phyloP scores from a whole-genome alignment of 1,139 yeast species.

The Blastobotrys illinoisensis region DNA sequence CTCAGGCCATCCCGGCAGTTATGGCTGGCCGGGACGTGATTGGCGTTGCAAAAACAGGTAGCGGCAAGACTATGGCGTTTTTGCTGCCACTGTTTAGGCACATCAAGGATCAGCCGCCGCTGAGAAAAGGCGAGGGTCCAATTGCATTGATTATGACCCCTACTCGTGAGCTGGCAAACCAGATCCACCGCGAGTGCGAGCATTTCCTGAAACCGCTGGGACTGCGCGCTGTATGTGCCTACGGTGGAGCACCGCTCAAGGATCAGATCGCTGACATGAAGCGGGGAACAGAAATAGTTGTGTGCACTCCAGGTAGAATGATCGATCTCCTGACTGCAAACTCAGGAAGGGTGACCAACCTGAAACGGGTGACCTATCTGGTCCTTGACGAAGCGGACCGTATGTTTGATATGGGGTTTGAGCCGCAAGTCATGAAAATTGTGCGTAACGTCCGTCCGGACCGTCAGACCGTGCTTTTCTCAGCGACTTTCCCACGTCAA shows the following conservation, averaged over 20 bases:
- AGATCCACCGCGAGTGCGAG: constrained; percentile 64
- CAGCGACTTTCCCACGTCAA: constrained; percentile 85
- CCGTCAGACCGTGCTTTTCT: constrained; percentile 84
- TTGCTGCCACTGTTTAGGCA: constrained; percentile 80
- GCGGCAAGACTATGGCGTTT: constrained; percentile 91
- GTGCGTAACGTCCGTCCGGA: constrained; percentile 77
- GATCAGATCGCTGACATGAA: constrained; percentile 76
- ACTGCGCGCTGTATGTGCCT: constrained; percentile 67
- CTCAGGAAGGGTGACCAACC: constrained; percentile 67
- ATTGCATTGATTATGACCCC: constrained; percentile 81
- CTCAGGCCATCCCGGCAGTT: constrained; percentile 85
- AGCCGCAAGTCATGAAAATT: constrained; percentile 87
- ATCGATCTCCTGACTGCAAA: constrained; percentile 86
- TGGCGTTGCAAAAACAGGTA: constrained; percentile 94
- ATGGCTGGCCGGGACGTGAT: constrained; percentile 88
- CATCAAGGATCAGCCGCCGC: constrained; percentile 61
- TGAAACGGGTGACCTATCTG: constrained; percentile 67
- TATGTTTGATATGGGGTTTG: constrained; percentile 96
- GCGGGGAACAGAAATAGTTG: constrained; percentile 72
- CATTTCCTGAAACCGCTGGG: constrained; percentile 50
- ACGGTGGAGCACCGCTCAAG: constrained; percentile 90
- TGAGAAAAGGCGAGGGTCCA: constrained; percentile 62
- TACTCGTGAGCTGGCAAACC: constrained; percentile 87
- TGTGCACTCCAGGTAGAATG: constrained; percentile 94
- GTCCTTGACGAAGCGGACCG: constrained; percentile 96